These are phyloP conservation scores for Scedosporium aurantiacum DNA, from an alignment of 2,329 filamentous ascomycete genomes.

Conservation along the genomic window DNA sequence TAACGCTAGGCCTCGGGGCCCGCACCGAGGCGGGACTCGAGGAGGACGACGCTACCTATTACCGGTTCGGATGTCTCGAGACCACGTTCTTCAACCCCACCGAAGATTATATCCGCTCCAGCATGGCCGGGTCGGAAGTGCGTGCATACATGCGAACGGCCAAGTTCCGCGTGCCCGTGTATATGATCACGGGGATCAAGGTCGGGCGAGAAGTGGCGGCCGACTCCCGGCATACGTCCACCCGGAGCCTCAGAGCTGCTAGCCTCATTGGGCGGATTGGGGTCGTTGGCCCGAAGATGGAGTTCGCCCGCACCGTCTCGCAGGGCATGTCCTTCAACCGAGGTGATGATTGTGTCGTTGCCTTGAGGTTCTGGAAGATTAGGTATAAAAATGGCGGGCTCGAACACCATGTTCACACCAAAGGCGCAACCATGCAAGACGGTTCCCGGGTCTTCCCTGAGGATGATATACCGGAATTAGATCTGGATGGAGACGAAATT, in stretches of 20 bases:
- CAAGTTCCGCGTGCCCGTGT: neutral
- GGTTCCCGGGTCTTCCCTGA: neutral
- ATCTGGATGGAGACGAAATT: neutral
- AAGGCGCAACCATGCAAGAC: neutral
- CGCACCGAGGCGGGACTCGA: neutral
- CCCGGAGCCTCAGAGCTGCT: neutral
- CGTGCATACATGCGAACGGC: neutral
- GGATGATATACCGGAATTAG: neutral
- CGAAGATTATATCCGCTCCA: neutral
- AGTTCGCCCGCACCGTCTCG: neutral
- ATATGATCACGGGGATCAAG: neutral
- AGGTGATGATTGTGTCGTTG: neutral
- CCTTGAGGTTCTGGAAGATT: neutral
- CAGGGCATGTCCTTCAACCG: neutral
- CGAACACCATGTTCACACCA: neutral
- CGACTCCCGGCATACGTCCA: neutral
- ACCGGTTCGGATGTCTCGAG: neutral
- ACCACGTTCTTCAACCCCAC: neutral
- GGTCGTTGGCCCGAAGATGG: neutral
- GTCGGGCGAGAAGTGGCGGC: neutral
- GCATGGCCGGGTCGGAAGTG: neutral
- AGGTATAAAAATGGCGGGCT: neutral
- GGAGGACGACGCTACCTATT: neutral
- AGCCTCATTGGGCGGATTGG: neutral
- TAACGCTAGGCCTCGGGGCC: neutral